Evolutionary conservation across 768 basidiomycete genomes (phyloP), one percentile per base, ranked within the genome.

Genomic region (Mycena alexandri): DNA sequence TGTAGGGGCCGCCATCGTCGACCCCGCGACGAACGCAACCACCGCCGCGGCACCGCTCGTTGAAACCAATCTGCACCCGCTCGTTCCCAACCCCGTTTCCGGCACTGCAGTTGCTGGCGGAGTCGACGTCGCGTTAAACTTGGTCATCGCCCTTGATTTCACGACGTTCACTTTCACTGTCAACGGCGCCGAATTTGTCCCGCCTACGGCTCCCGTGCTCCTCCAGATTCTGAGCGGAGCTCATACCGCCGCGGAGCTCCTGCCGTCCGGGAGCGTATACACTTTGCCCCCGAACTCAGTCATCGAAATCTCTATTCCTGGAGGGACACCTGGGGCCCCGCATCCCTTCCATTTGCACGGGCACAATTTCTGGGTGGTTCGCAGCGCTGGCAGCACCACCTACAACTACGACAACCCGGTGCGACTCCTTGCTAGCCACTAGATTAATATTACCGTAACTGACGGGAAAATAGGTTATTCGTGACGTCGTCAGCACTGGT

Each of bases 361-460:
- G 75, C 77, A 80, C 68, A 67, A 71, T 47, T 80, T 80, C 63
- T 72, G 65, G 24, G 79, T 80, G 36, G 70, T 79, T 29, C 70
- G 74, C 33, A 75, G 73, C 47, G 75, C 79, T 14, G 76, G 76
- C 1, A 74, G 52, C 24, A 53, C 58, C 22, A 60, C 38, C 1
- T 74, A 69, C 55, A 81, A 81, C 71, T 79, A 76, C 16, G 68
- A 64, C 16, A 85, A 87, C 73, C 87, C 88, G 76, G 60, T 61
- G 19, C 24, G 44, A 82, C 19, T 41, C 41, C 10, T 19, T 16
- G 24, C 10, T 12, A n/a, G 33, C 22, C 56, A 11, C 11, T 4
- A 4, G 7, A 3, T 9, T 1, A 17, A 12, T 7, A 10, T 41
- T n/a, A n/a, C n/a, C n/a, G 17, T 8, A 21, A 24, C 17, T 50